These are phyloP conservation scores for Verticillium alfalfae DNA, from an alignment of 2,329 filamentous ascomycete genomes.

Conservation along the genomic window DNA sequence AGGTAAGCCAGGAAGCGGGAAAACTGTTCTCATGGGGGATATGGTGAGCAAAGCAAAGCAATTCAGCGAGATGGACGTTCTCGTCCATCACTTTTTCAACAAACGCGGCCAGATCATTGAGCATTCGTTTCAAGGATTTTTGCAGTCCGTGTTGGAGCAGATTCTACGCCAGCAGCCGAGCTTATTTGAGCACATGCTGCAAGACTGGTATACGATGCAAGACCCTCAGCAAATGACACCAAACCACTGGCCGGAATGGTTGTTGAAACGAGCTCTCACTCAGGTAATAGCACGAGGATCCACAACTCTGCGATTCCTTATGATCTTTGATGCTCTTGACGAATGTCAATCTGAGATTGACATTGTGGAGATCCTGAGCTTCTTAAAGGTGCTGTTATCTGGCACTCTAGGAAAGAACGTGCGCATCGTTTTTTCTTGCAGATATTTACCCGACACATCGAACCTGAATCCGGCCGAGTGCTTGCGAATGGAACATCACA, in stretches of 20 bases:
- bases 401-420: not conserved
- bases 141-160: conserved; percentile 2
- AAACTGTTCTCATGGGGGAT: conserved; percentile 6
- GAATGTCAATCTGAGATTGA: conserved; percentile 1
- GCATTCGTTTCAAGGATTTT: conserved; percentile 5
- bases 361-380: no score
- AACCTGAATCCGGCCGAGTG: not conserved
- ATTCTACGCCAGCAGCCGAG: conserved; percentile 1
- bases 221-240: not conserved
- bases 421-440: conserved; percentile 3
- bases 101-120: not conserved
- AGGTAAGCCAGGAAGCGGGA: conserved; percentile 7
- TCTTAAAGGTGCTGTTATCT: no score
- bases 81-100: conserved; percentile 5
- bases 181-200: conserved; percentile 1
- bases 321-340: conserved; percentile 6
- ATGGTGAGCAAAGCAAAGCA: not conserved
- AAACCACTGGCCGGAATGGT: not conserved
- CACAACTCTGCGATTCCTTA: not conserved
- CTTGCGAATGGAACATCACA: not conserved
- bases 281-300: not conserved
- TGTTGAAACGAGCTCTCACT: conserved; percentile 2
- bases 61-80: not conserved
- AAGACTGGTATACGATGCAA: conserved; percentile 2
- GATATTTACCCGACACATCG: conserved; percentile 1